A percentile compares a stretch with the other conserved stretches of the same genome.
Conservation (phyloP, 2,329 filamentous ascomycete genomes). For the Penicillium carneum region DNA sequence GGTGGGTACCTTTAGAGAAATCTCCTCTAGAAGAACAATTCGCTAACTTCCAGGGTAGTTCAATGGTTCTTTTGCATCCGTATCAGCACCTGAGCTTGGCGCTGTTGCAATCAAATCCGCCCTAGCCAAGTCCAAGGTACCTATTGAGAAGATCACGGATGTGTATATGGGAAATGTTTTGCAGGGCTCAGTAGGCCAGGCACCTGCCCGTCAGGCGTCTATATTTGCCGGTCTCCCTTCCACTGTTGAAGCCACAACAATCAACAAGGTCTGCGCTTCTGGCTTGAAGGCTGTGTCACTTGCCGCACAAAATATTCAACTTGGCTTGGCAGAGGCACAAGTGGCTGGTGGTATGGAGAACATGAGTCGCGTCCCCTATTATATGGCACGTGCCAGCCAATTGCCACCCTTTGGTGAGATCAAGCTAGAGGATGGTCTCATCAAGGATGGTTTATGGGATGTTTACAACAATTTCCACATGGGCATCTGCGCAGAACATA, state of each 20-base stretch:
- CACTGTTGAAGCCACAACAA: slow-evolving; percentile 84
- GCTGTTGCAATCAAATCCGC: slow-evolving; percentile 91
- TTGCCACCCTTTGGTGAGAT: slow-evolving; percentile 86
- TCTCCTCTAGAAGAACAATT: background rate
- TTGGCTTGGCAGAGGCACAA: slow-evolving; percentile 86
- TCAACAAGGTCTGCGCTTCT: slow-evolving; percentile 98
- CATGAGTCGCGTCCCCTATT: slow-evolving; percentile 94
- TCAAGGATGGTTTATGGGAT: slow-evolving; percentile 94
- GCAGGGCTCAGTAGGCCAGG: slow-evolving; percentile 81
- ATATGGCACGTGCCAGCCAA: slow-evolving; percentile 80
- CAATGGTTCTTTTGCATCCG: slow-evolving; percentile 85
- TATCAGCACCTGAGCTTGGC: slow-evolving; percentile 86
- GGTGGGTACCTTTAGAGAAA: slow-evolving; percentile 57
- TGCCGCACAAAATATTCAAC: slow-evolving; percentile 91
- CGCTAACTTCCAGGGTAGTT: slow-evolving; percentile 65
- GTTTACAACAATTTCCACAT: slow-evolving; percentile 98
- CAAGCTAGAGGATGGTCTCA: slow-evolving; percentile 86
- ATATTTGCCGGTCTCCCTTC: slow-evolving; percentile 85
- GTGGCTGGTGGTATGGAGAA: slow-evolving; percentile 97
- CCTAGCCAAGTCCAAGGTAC: slow-evolving; percentile 82
- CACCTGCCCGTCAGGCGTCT: slow-evolving; percentile 87
- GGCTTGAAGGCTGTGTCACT: slow-evolving; percentile 90
- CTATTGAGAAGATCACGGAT: slow-evolving; percentile 80
- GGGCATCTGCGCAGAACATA: slow-evolving; percentile 95
- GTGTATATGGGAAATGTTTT: slow-evolving; percentile 98